A percentile compares a stretch with the other conserved stretches of the same genome.
phyloP scores from a whole-genome alignment of 805 yeast genomes.

The Yamadazyma endophytica region DNA sequence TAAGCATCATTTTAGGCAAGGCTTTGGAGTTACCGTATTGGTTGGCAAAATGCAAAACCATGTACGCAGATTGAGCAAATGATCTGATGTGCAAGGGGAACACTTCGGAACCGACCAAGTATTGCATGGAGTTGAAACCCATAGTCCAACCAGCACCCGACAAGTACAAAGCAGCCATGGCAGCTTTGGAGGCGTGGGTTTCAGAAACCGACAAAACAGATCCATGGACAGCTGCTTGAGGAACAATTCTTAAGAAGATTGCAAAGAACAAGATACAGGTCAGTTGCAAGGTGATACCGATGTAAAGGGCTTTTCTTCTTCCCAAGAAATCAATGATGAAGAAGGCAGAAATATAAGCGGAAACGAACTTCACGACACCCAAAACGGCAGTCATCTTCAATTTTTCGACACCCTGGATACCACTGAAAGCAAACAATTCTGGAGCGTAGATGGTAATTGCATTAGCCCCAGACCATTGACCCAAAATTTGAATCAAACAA shows the following conservation, averaged over 20 bases:
- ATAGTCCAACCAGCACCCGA: slow-evolving; percentile 55
- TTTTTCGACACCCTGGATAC: slow-evolving; percentile 36
- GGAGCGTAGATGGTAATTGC: slow-evolving; percentile 55
- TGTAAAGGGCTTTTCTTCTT: slow-evolving; percentile 43
- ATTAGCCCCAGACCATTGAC: slow-evolving; percentile 59
- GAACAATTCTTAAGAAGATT: slow-evolving; percentile 41
- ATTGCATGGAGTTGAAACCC: slow-evolving; percentile 55
- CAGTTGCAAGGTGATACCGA: slow-evolving; percentile 43
- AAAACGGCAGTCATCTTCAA: slow-evolving; percentile 47
- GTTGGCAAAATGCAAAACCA: slow-evolving; percentile 53
- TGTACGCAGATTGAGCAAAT: slow-evolving; percentile 45
- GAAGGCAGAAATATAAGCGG: slow-evolving; percentile 48
- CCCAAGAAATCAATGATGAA: slow-evolving; percentile 52
- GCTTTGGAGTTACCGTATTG: slow-evolving; percentile 57
- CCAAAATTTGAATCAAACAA: slow-evolving; percentile 40
- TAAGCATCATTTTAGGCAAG: slow-evolving; percentile 46
- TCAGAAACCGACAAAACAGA: slow-evolving; percentile 24
- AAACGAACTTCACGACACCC: slow-evolving; percentile 48
- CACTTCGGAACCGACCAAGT: slow-evolving; percentile 50
- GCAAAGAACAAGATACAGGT: slow-evolving; percentile 43
- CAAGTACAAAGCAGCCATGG: slow-evolving; percentile 45
- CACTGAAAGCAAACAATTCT: slow-evolving; percentile 44
- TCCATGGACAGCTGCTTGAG: slow-evolving; percentile 32
- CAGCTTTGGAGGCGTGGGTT: slow-evolving; percentile 38
- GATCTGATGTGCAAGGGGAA: slow-evolving; percentile 48